A percentile compares a stretch with the other conserved stretches of the same genome.
Conservation (phyloP, 108 stramenopile genomes). For the Cyclotella sp. region DNA sequence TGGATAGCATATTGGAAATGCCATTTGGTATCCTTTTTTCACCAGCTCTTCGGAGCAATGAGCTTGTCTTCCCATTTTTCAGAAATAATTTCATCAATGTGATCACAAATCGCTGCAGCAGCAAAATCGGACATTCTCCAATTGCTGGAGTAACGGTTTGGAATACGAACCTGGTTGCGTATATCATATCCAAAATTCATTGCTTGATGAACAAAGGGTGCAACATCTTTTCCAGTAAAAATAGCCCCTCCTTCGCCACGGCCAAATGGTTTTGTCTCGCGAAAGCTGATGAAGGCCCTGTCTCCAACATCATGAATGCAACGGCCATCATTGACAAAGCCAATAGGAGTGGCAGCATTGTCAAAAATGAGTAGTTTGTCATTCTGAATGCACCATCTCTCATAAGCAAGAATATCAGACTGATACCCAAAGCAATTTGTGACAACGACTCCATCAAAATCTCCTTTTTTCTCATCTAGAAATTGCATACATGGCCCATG, state of each 20-base stretch:
- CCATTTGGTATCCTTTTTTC: not conserved
- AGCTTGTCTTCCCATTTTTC: not conserved
- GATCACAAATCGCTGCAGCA: conserved; percentile 18
- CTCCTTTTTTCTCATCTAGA: not conserved
- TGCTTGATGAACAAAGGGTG: not conserved
- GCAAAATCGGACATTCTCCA: conserved; percentile 26
- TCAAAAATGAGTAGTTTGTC: conserved; percentile 14
- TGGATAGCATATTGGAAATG: not conserved
- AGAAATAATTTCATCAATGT: not conserved
- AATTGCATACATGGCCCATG: not conserved
- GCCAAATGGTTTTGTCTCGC: conserved; percentile 10
- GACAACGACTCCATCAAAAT: conserved; percentile 15
- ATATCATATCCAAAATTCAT: conserved; percentile 13
- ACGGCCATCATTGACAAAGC: not conserved
- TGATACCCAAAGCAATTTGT: conserved; percentile 9
- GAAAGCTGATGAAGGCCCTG: not conserved
- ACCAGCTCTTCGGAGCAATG: not conserved
- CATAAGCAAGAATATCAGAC: not conserved
- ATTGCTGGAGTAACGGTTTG: conserved; percentile 1
- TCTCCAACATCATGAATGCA: conserved; percentile 14
- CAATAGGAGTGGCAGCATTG: conserved; percentile 15
- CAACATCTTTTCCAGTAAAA: not conserved
- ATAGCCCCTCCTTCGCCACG: conserved; percentile 13
- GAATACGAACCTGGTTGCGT: not conserved
- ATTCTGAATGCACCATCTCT: conserved; percentile 13